A percentile compares a stretch with the other conserved stretches of the same genome.
Evolutionary conservation across 2,329 filamentous ascomycete species (phyloP).

Genomic region (Penicillium griseofulvum): DNA sequence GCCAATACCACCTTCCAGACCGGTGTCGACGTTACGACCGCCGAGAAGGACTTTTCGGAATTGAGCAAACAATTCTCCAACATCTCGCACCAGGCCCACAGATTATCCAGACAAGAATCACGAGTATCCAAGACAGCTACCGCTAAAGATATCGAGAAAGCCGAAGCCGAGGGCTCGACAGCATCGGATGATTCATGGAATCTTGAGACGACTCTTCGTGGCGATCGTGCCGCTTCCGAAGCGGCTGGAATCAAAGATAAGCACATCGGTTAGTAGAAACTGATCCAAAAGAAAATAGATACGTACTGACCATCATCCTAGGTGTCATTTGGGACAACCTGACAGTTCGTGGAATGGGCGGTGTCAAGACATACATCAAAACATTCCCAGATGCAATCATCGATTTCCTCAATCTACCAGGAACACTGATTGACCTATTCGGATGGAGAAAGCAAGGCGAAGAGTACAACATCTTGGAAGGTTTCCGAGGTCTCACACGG

Average conservation of each 20-base stretch:
- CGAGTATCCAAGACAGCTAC: constrained; percentile 26
- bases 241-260: constrained; percentile 78
- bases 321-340: constrained; percentile 75
- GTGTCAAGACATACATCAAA: constrained; percentile 67
- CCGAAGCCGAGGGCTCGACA: constrained; percentile 40
- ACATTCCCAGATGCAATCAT: constrained; percentile 77
- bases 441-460: constrained; percentile 65
- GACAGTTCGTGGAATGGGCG: constrained; percentile 72
- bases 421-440: constrained; percentile 62
- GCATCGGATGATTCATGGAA: constrained; percentile 64
- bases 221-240: constrained; percentile 67
- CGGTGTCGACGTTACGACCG: constrained; percentile 48
- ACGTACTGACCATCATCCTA: constrained; percentile 13
- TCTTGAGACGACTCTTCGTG: constrained; percentile 70
- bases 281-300: background rate
- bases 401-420: constrained; percentile 72
- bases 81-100: constrained; percentile 38
- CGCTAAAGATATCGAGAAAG: constrained; percentile 59
- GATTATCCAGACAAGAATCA: constrained; percentile 35
- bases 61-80: constrained; percentile 40
- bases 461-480: constrained; percentile 70
- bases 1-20: constrained; percentile 33
- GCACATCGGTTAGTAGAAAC: constrained; percentile 56
- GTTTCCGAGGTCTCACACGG: constrained; percentile 61
- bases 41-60: constrained; percentile 45